These are phyloP conservation scores for Metarhizium humberi DNA, from an alignment of 2,329 filamentous ascomycete species.

Conservation along the genomic window DNA sequence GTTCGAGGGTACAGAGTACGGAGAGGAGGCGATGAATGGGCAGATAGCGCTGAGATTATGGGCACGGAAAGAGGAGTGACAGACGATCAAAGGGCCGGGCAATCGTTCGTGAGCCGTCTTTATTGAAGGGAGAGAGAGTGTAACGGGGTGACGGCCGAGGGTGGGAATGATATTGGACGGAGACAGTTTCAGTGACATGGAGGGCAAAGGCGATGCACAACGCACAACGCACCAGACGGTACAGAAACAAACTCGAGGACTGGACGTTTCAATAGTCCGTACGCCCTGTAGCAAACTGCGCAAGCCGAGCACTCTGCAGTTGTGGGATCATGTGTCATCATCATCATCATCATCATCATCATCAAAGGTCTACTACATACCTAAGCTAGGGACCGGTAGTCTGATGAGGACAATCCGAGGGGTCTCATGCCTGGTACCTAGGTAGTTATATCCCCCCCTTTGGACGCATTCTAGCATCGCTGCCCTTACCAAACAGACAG, in stretches of 20 bases:
- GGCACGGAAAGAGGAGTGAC: background rate
- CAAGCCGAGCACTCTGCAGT: background rate
- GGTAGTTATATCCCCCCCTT: too few species aligned
- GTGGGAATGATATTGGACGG: background rate
- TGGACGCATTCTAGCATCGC: too few species aligned
- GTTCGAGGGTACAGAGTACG: background rate
- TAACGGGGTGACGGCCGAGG: background rate
- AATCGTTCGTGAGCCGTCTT: background rate
- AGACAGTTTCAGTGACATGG: background rate
- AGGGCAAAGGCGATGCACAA: background rate
- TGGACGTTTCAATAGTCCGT: background rate
- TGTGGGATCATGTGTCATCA: background rate
- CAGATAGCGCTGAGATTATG: background rate
- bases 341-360: background rate
- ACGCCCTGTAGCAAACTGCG: background rate
- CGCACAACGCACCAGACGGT: background rate
- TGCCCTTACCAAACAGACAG: background rate
- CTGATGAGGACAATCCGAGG: too few species aligned
- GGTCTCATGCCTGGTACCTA: too few species aligned
- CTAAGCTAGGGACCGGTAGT: too few species aligned
- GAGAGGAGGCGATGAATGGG: background rate
- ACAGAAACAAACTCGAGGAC: background rate
- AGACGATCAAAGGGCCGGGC: background rate
- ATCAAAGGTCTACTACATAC: background rate
- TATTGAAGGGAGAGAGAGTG: background rate